Evolutionary conservation across 2,329 filamentous ascomycete genomes (phyloP), one percentile per base, ranked within the genome.

Genomic region (Hypoxylon sp.): DNA sequence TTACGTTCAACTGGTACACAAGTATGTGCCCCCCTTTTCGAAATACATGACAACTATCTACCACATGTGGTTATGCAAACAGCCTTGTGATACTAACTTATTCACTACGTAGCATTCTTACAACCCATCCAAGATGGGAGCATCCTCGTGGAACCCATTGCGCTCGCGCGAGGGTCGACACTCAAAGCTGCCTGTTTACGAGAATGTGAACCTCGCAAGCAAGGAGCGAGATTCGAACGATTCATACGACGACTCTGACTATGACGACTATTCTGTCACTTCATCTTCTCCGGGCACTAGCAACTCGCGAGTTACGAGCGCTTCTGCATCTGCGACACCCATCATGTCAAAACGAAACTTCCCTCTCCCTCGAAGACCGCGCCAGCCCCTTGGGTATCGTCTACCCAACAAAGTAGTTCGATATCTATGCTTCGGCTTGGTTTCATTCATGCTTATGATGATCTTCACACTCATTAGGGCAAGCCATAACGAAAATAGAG

Each of bases 381-480:
- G 62, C 11, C 65, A 71, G 32, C 63, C 70, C 5, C 63, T 71
- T 44, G 69, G 80, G 42, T 89, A 88, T 63, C 79, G 85, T 21
- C 72, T 92, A 30, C 89, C 89, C 5, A 84, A 86, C 65, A 88
- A 80, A 55, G 82, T 94, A 51, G 84, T 90, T 47, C 81, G 91
- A 62, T 95, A 88, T 68, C 82, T 96, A 46, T 91, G 90, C 58
- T 75, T 92, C 37, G 82, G 79, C 3, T 75, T 96, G 43, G 81
- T 89, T 35, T 78, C 81, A 2, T 81, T 83, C 1, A 80, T 96
- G 9, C 60, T 94, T 3, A 67, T 96, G 31, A 90, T 97, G 73
- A 87, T 96, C 48, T 73, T 90, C 48, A 85, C 81, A 47, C 78
- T 97, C 25, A 81, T 90, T 41, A 82, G 88, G 19, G 86, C 89